These are phyloP conservation scores for Combretum micranthum DNA, from an alignment of 345 rosid genomes.

Conservation along the genomic window DNA sequence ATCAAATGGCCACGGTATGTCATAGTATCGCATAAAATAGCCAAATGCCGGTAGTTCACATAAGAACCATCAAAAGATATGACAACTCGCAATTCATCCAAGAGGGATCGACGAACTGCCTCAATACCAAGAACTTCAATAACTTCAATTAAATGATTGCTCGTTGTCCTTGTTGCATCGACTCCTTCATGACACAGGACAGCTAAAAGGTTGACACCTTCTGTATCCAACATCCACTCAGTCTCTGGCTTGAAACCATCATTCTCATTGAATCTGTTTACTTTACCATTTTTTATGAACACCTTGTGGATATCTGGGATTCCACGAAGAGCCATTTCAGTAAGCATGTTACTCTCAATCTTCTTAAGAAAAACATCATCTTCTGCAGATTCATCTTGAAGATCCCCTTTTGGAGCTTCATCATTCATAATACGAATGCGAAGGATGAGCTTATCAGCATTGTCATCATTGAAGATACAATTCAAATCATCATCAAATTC, in stretches of 20 bases:
- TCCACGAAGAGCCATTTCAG: constrained; percentile 97
- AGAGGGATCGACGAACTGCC: constrained; percentile 88
- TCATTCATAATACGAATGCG: constrained; percentile 95
- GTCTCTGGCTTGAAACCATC: constrained; percentile 76
- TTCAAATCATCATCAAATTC: constrained; percentile 91
- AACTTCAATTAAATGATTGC: constrained; percentile 93
- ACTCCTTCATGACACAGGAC: constrained; percentile 95
- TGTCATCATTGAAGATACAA: constrained; percentile 93
- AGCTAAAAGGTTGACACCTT: constrained; percentile 95
- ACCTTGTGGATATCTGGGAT: constrained; percentile 96
- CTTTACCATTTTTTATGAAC: constrained; percentile 74
- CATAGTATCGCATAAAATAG: constrained; percentile 96
- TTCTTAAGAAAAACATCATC: constrained; percentile 95
- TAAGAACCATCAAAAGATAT: constrained; percentile 98
- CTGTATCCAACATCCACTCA: constrained; percentile 99
- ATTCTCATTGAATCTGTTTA: constrained; percentile 68
- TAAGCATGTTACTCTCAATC: constrained; percentile 95
- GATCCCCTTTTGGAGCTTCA: constrained; percentile 85
- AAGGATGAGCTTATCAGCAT: constrained; percentile 83
- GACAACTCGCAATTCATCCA: constrained; percentile 93
- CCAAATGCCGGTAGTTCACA: constrained; percentile 94
- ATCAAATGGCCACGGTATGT: constrained; percentile 96
- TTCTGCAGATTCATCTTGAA: constrained; percentile 85
- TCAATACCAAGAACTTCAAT: constrained; percentile 97
- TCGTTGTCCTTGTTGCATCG: constrained; percentile 83